Percentiles rank a stretch among this genome's conserved stretches.
Evolutionary conservation across 2,329 filamentous ascomycete species (phyloP).

Genomic region (Zymoseptoria brevis): DNA sequence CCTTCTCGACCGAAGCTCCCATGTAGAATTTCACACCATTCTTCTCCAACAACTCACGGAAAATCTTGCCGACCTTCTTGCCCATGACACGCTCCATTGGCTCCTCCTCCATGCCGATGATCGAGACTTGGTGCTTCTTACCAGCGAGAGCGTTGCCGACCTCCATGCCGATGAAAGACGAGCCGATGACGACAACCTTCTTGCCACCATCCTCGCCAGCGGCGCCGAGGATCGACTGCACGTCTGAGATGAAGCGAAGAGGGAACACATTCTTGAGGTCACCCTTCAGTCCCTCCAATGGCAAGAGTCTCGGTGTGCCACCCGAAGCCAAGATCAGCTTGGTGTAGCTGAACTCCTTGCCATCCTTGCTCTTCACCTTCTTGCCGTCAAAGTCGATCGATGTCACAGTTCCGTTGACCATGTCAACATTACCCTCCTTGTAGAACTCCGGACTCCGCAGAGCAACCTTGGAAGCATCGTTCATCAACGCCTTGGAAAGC

Average conservation of each 20-base stretch:
- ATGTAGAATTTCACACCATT: conserved; percentile 86
- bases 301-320: conserved; percentile 65
- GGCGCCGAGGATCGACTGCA: conserved; percentile 66
- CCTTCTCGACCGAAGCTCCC: conserved; percentile 73
- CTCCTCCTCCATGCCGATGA: conserved; percentile 79
- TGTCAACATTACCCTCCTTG: conserved; percentile 51
- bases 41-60: conserved; percentile 71
- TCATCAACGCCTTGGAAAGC: conserved; percentile 84
- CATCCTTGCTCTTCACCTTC: conserved; percentile 65
- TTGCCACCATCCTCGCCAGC: conserved; percentile 73
- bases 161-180: conserved; percentile 97
- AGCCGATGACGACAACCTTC: conserved; percentile 87
- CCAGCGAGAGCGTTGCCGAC: conserved; percentile 70
- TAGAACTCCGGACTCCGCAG: conserved; percentile 74
- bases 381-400: conserved; percentile 68
- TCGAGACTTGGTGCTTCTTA: conserved; percentile 73
- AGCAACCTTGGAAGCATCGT: conserved; percentile 69
- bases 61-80: conserved; percentile 67
- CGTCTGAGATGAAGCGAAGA: conserved; percentile 68
- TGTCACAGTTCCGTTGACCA: conserved; percentile 52
- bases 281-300: conserved; percentile 73
- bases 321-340: conserved; percentile 90
- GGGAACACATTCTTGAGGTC: conserved; percentile 81
- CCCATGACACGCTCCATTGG: conserved; percentile 86
- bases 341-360: conserved; percentile 65